A percentile compares a stretch with the other conserved stretches of the same genome.
phyloP scores from a whole-genome alignment of 495 filamentous ascomycete genomes.

The Delitschia confertaspora region DNA sequence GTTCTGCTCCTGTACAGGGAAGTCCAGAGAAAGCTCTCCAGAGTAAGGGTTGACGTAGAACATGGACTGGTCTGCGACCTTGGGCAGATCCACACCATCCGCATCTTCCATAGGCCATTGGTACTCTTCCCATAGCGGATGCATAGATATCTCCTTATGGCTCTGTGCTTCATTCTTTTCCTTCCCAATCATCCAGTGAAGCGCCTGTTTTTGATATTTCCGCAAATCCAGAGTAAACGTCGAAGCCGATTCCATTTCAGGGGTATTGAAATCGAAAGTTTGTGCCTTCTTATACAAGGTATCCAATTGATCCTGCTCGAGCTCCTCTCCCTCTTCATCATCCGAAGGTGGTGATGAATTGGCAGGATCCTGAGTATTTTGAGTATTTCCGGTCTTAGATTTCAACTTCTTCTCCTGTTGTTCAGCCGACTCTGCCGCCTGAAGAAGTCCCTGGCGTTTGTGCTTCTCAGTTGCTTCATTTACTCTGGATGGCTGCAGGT shows the following conservation, averaged over 20 bases:
- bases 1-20: constrained; percentile 87
- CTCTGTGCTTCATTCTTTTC: constrained; percentile 66
- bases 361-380: too few relatives aligned
- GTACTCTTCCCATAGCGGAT: constrained; percentile 97
- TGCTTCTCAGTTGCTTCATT: constrained; percentile 71
- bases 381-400: constrained; percentile 26
- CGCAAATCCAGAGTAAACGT: constrained; percentile 77
- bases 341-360: constrained; percentile 43
- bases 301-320: constrained; percentile 93
- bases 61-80: constrained; percentile 50
- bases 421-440: constrained; percentile 78
- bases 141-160: constrained; percentile 67
- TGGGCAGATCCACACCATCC: constrained; percentile 65
- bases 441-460: constrained; percentile 71
- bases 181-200: constrained; percentile 93
- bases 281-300: constrained; percentile 92
- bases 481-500: constrained; percentile 60
- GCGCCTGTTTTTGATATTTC: constrained; percentile 89
- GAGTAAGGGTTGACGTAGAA: constrained; percentile 98
- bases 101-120: constrained; percentile 79
- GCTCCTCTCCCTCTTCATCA: constrained; percentile 77
- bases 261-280: constrained; percentile 89
- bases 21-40: constrained; percentile 85
- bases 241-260: constrained; percentile 68
- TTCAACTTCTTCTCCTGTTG: constrained; percentile 57